These are phyloP conservation scores for Colletotrichum zoysiae DNA, from an alignment of 2,329 filamentous ascomycete genomes.

Conservation along the genomic window DNA sequence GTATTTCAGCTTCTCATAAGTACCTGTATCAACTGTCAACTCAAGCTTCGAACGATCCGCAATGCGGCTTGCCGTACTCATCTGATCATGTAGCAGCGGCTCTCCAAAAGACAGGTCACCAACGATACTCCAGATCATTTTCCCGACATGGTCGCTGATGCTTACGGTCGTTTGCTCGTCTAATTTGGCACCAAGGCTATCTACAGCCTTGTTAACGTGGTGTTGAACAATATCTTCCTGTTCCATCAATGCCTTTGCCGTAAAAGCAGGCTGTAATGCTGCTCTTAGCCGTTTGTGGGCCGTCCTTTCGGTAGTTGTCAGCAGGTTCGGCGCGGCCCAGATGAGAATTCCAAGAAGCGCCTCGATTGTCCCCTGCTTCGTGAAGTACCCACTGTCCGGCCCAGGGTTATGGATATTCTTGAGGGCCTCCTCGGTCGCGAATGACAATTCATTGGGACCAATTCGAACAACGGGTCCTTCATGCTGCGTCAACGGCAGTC, in stretches of 20 bases:
- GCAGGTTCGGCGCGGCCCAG: slow-evolving; percentile 24
- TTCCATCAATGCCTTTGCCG: slow-evolving; percentile 27
- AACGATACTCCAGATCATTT: slow-evolving; percentile 30
- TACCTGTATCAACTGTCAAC: background rate
- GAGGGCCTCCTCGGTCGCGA: slow-evolving; percentile 23
- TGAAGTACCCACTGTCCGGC: slow-evolving; percentile 14
- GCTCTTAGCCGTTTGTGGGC: slow-evolving; percentile 27
- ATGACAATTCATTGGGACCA: slow-evolving; percentile 25
- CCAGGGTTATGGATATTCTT: slow-evolving; percentile 27
- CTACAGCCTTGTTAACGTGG: slow-evolving; percentile 4
- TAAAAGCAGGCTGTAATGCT: slow-evolving; percentile 24
- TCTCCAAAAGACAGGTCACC: slow-evolving; percentile 26
- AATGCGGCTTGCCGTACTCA: slow-evolving; percentile 13
- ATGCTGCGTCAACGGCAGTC: background rate
- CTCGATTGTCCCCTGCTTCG: slow-evolving; percentile 26
- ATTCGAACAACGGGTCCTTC: slow-evolving; percentile 31
- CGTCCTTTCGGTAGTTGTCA: slow-evolving; percentile 7
- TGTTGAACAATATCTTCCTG: slow-evolving; percentile 31
- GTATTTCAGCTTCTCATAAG: slow-evolving; percentile 25
- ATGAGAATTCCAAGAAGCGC: slow-evolving; percentile 14
- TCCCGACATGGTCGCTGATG: slow-evolving; percentile 18
- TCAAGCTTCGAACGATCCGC: too few relatives aligned
- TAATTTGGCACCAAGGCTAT: background rate
- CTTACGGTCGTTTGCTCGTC: background rate
- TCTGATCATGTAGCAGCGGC: slow-evolving; percentile 29